Evolutionary conservation across 75 land plant genomes (phyloP), one percentile per base, ranked within the genome.

Genomic region (Pinus tabuliformis): DNA sequence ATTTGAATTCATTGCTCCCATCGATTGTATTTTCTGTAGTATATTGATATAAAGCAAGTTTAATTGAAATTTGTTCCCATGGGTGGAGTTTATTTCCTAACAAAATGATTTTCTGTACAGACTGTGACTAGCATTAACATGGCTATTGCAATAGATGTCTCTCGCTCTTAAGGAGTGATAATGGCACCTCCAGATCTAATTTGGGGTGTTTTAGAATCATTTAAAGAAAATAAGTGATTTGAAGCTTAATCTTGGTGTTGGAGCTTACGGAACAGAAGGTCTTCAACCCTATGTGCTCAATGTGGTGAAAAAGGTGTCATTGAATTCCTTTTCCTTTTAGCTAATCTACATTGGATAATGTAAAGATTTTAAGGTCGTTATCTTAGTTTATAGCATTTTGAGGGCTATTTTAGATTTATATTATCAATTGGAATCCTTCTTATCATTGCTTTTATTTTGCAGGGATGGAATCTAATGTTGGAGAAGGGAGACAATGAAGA

Each of bases 181-280:
- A 92, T 97, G 99, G 99, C 99, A 24, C 99, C 99, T 36, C 93
- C 98, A n/a, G 99, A 97, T 80, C 99, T 98, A n/a, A 95, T 95
- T 80, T 87, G 92, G 75, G 98, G 98, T 61, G 99, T 97, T 62
- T 90, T 92, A n/a, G 99, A 97, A 61, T 98, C 99, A 58, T 97
- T 97, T 81, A 92, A 80, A 80, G 91, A 89, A 49, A 93, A 92
- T 70, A 91, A 80, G 74, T 81, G 93, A 87, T 57, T 20, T 75
- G 78, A 97, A 97, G 78, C 95, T 97, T 49, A 95, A 97, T 72
- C 91, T 97, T 81, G 98, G 99, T 28, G 98, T 97, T 62, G 98
- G 99, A 17, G 99, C 95, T 26, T 97, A 97, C 80, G 88, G 98
- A 24, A 97, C 99, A 4, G 99, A 97, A 75, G 98, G 94, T 22